Evolutionary conservation across 2,329 filamentous ascomycete species (phyloP), one percentile per base, ranked within the genome.

Genomic region (Aspergillus felis): DNA sequence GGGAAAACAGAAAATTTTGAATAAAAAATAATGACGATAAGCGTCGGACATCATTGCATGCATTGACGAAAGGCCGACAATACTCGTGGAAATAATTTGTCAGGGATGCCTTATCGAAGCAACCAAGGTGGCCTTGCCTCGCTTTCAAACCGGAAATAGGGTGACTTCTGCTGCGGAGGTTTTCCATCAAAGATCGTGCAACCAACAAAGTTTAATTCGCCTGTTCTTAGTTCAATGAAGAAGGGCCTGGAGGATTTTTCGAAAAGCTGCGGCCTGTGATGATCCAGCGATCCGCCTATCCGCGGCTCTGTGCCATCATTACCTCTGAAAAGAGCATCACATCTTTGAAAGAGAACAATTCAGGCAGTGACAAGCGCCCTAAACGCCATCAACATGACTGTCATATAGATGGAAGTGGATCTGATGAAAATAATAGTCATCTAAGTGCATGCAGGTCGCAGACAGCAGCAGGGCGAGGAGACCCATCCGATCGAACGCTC

Each of bases 31-130:
- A 64, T 61, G 55, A 61, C 64, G 59, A 56, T 49, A 56, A 54
- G 54, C 60, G 63, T 73, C 70, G 66, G 69, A 73, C 69, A 72
- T 60, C 68, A 67, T 47, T 71, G 70, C 69, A 71, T 72, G 64
- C 58, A 57, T 61, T 59, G 57, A 63, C 62, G 54, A 61, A 67
- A 61, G 55, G 59, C 57, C 59, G 59, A 58, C 51, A 58, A 60
- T 47, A 22, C 44, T 14, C 22, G 22, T 6, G 12, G 24, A 50
- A 46, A 51, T 57, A 57, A 57, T 54, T 35, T 35, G 12, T 44
- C 20, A 25, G 42, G 48, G 41, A 53, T 35, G 24, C 32, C 24
- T 41, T 56, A 51, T 56, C 51, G 47, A 52, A 48, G 22, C 53
- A 42, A 20, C 48, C 52, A 28, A 54, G 57, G 54, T 57, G 3